Base-by-base conservation (phyloP, 2,329 filamentous ascomycete species). In the Arthrobotrys entomopaga region DNA sequence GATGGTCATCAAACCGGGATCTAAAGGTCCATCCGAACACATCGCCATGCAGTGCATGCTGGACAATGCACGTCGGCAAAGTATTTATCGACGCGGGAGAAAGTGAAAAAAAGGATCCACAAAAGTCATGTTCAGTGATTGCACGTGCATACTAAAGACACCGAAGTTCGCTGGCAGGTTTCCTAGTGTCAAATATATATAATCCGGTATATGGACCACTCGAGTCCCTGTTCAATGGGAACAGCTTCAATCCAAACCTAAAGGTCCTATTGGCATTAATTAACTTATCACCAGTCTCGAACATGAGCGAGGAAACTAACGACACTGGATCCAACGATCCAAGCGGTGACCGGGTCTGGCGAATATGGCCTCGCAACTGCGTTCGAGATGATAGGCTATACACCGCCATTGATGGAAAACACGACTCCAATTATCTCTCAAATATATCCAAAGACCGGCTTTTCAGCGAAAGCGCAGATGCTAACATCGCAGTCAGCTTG, bases 341-440 rank as follows among this genome's bases (percentile, higher is more conserved):
- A 26, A 46, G 52, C 13, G 59, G 29, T 6, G 66, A 71, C 15
- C 54, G 59, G 4, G n/a, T 65, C 22, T 71, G 61, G 54, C 60
- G 60, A 3, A 65, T 57, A 13, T 72, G 67, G 67, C 67, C 67
- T 1, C 40, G 61, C 19, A 53, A 72, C 26, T 72, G 67, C 40
- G 54, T 65, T 29, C 49, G 60, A 38, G 52, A 65, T 3, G 67
- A 72, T 15, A 52, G 67, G n/a, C 56, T 72, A 8, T 72, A 72
- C 26, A 72, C 67, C 13, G 38, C 48, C 1, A 46, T 72, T 38
- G 67, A 72, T 24, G 67, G 60, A 54, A 65, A 65, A 19, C 67
- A 72, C 15, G 67, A 72, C 26, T 72, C 67, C 2, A 59, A 54
- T 15, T 56, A 56, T 38, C 56, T 72, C 15, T 72, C 67, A 0